Percentiles rank a stretch among this genome's conserved stretches.
phyloP scores from a whole-genome alignment of 73 alveolate species.

The Paramecium sexaurelia region DNA sequence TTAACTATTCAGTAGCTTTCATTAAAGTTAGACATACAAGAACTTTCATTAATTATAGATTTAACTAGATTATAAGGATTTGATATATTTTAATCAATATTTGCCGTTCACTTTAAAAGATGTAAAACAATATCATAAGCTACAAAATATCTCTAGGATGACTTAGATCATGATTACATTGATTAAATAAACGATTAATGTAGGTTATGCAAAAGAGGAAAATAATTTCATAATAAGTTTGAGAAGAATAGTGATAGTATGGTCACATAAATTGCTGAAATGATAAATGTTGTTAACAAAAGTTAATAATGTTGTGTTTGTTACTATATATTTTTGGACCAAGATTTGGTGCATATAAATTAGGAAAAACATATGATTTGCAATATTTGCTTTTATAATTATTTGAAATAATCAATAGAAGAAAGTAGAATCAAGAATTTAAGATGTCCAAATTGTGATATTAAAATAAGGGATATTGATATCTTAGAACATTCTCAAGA shows the following conservation, averaged over 20 bases:
- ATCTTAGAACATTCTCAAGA: background rate
- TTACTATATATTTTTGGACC: background rate
- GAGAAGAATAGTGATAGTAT: background rate
- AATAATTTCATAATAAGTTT: background rate
- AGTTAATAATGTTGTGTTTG: background rate
- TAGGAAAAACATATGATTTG: background rate
- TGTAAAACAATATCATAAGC: background rate
- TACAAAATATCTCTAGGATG: background rate
- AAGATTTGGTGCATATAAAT: background rate
- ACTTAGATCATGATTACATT: background rate
- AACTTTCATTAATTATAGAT: background rate
- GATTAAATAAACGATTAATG: background rate
- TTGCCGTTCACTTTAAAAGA: background rate
- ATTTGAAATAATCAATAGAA: background rate
- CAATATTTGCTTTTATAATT: background rate
- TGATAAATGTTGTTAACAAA: background rate
- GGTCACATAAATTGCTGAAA: background rate
- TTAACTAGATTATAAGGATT: background rate
- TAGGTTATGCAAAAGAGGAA: background rate
- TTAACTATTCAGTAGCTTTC: background rate
- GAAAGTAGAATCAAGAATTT: background rate
- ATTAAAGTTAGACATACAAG: background rate
- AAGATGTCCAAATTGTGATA: conserved; percentile 21
- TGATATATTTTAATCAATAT: background rate
- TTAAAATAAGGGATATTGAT: background rate